Evolutionary conservation across 495 filamentous ascomycete species (phyloP), one percentile per base, ranked within the genome.

Genomic region (Bathelium albidoporum): DNA sequence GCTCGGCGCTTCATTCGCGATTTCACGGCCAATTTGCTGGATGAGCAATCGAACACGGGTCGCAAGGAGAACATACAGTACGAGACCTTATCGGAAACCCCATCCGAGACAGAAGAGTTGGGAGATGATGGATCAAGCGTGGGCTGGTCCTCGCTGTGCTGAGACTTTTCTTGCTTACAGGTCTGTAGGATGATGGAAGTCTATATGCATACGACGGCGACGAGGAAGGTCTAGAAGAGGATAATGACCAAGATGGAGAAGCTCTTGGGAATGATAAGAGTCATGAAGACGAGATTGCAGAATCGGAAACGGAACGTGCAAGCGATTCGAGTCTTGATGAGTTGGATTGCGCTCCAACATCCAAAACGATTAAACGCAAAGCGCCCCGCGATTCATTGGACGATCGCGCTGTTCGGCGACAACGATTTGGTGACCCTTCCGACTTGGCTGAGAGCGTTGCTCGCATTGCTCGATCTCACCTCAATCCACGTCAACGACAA

Each of bases 1-100:
- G 62, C 68, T 16, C 59, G 52, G 9, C 62, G 64, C 16, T 65
- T 73, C 26, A 34, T 73, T 20, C 61, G 64, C 22, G 67, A 62
- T 53, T 67, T 75, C 28, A 60, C 49, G 20, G 49, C 69, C 60
- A 44, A 45, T 22, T n/a, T 60, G 58, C 4, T 43, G n/a, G 16
- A 60, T 24, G 58, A 60, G 20, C 14, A 60, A 29, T 20, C 49
- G 10, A 29, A n/a, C 49, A 10, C 20, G n/a, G n/a, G n/a, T n/a
- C n/a, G n/a, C n/a, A n/a, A n/a, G n/a, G n/a, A n/a, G n/a, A n/a
- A n/a, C 49, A 55, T 55, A 5, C 20, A 5, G 5, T n/a, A 55
- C 49, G 49, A 55, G 12, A 9, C 49, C 9, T 9, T 28, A 55
- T 55, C 49, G 7, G 22, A 29, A 7, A 29, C 22, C 31, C 28